Evolutionary conservation across 169 alveolate species (phyloP).

Genomic region (Hammondia hammondi): DNA sequence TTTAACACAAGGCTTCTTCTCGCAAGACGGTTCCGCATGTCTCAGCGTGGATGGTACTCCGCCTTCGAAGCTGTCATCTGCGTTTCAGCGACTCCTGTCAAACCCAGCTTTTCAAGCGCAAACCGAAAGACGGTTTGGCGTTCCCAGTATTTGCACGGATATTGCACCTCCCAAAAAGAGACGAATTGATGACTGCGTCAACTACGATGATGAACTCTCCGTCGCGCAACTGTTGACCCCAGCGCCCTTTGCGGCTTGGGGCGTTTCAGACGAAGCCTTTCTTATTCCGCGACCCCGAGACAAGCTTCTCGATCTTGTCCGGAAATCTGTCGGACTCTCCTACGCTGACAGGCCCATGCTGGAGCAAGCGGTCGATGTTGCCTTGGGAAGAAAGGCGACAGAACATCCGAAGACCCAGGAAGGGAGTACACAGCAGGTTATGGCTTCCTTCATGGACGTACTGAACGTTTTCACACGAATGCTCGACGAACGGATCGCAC

Average conservation of each 20-base stretch:
- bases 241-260: background rate
- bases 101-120: background rate
- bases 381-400: background rate
- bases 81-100: background rate
- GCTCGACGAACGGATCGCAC: background rate
- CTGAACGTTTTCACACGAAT: background rate
- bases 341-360: background rate
- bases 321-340: background rate
- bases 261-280: conserved; percentile 26
- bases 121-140: background rate
- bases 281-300: background rate
- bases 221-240: conserved; percentile 21
- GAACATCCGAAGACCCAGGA: background rate
- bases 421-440: background rate
- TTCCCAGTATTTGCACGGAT: background rate
- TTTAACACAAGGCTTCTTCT: background rate
- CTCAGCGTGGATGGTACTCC: background rate
- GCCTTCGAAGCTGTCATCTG: background rate
- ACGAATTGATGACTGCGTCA: background rate
- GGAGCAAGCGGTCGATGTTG: background rate
- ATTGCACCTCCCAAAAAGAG: background rate
- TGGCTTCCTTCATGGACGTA: conserved; percentile 1
- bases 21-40: background rate
- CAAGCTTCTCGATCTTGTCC: background rate
- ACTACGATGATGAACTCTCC: conserved; percentile 15